A percentile compares a stretch with the other conserved stretches of the same genome.
Conservation (phyloP, 352 stramenopile species). For the Thraustochytrium striatum region DNA sequence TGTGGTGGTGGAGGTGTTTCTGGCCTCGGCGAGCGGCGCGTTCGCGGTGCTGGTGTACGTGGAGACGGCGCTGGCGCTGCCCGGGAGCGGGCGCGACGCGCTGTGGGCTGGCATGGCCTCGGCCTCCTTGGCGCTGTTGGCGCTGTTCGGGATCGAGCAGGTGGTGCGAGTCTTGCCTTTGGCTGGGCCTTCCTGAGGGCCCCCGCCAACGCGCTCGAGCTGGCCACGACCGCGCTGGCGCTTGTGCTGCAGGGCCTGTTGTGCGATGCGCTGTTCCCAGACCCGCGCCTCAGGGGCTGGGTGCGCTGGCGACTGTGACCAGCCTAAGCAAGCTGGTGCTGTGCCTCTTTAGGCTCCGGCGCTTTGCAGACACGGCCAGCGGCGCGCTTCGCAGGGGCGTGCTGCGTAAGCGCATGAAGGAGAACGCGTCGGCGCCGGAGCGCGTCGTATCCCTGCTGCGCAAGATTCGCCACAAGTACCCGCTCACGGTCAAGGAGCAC, state of each 20-base stretch:
- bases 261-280: neutral
- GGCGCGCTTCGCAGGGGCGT: neutral
- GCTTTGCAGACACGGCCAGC: slow-evolving; percentile 12
- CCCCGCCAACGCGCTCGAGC: neutral
- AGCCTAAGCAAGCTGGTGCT: slow-evolving; percentile 18
- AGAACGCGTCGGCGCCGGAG: neutral
- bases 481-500: slow-evolving; percentile 17
- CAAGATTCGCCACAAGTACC: slow-evolving; percentile 26
- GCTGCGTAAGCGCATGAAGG: neutral
- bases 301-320: slow-evolving; percentile 7
- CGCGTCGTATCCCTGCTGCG: neutral
- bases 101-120: neutral
- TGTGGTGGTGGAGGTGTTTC: neutral
- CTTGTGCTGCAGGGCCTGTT: neutral
- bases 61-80: neutral
- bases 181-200: neutral
- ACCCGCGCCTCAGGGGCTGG: neutral
- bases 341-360: slow-evolving; percentile 4
- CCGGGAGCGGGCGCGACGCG: neutral
- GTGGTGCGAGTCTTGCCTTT: slow-evolving; percentile 9
- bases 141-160: neutral
- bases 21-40: slow-evolving; percentile 5
- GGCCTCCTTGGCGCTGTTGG: neutral
- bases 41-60: slow-evolving; percentile 13
- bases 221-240: neutral